Base-by-base conservation (phyloP, 108 stramenopile genomes). In the Skeletonema potamos region DNA sequence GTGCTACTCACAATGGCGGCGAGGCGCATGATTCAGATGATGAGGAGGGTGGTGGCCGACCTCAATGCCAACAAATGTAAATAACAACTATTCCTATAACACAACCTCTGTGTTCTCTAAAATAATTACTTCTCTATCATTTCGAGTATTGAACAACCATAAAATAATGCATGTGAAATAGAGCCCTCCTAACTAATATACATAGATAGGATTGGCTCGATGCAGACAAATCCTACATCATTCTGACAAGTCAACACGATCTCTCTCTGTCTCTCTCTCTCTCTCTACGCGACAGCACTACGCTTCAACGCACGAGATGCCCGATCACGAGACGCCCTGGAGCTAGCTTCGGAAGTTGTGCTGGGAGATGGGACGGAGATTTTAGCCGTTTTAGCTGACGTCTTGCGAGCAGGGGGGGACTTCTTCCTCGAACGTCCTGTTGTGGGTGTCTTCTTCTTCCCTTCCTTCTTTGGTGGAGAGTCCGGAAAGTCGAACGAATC, bases 1-100 rank as follows among this genome's bases (percentile, higher is more conserved):
- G 92, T 12, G 91, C 94, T 20, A 69, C 72, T 11, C 54, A 58
- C 2, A 27, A 51, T 33, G 70, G 72, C 26, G 55, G 48, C 24
- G 58, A 70, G 54, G 94, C 86, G 48, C 88, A 96, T 73, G 95
- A 96, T 73, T 81, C 78, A 20, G 92, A 93, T 80, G 93, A 94
- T 36, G 92, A 94, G 44, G 89, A 69, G n/a, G 84, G 79, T 7
- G 85, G 79, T 12, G 85, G 61, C 54, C 74, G 73, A 34, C 79
- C 77, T 6, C 96, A 96, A 65, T 96, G 96, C 80, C 96, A 96
- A 70, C 93, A 96, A 71, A 92, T 91, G 62, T 96, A 93, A 66
- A 62, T 28, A 51, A 51, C 6, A 24, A 24, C 9, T 51, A 22
- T 6, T 8, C 0, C 15, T 20, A n/a, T 17, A 4, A 18, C 15